These are phyloP conservation scores for Xerocomus potaroensis DNA, from an alignment of 768 basidiomycete species.

Conservation along the genomic window DNA sequence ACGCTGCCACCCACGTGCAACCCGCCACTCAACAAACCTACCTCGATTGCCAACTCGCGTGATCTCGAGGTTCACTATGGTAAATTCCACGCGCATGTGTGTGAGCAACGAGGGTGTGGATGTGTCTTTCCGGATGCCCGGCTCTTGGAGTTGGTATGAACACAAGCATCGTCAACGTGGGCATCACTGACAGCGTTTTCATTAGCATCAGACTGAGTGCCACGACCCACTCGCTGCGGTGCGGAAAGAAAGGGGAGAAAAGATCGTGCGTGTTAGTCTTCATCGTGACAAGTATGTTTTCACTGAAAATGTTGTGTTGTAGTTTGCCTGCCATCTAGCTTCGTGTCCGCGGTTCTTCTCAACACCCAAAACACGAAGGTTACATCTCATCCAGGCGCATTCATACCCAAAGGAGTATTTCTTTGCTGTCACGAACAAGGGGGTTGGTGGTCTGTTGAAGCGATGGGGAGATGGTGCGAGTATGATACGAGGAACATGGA, in stretches of 20 bases:
- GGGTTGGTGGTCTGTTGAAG: slow-evolving; percentile 73
- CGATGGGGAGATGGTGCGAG: slow-evolving; percentile 84
- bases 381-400: slow-evolving; percentile 80
- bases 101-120: slow-evolving; percentile 62
- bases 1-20: slow-evolving; percentile 83
- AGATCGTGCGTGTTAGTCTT: slow-evolving; percentile 53
- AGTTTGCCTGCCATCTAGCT: slow-evolving; percentile 79
- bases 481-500: slow-evolving; percentile 73
- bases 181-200: slow-evolving; percentile 4
- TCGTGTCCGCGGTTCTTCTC: slow-evolving; percentile 57
- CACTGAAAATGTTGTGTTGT: background rate
- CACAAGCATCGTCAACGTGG: background rate
- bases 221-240: slow-evolving; percentile 84
- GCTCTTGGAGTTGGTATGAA: slow-evolving; percentile 71
- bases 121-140: slow-evolving; percentile 84
- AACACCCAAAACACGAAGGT: slow-evolving; percentile 69
- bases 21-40: slow-evolving; percentile 48
- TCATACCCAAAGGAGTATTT: slow-evolving; percentile 87
- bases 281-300: slow-evolving; percentile 1
- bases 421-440: slow-evolving; percentile 89
- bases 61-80: slow-evolving; percentile 84
- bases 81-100: slow-evolving; percentile 79
- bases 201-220: slow-evolving; percentile 78
- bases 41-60: slow-evolving; percentile 55
- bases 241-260: slow-evolving; percentile 75